Conservation (phyloP, 2,329 filamentous ascomycete species). For the Arachnomyces sp. region DNA sequence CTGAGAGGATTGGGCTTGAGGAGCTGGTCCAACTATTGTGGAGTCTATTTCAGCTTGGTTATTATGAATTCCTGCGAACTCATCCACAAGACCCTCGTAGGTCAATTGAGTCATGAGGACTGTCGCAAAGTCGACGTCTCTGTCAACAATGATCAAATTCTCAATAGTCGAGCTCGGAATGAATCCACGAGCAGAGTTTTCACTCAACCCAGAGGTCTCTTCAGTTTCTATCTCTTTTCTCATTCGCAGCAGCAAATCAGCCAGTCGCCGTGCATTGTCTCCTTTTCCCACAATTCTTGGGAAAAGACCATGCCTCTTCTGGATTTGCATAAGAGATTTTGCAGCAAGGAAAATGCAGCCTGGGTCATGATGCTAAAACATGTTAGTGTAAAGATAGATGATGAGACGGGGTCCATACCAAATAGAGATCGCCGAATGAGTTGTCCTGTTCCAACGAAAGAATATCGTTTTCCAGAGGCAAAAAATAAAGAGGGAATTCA, state of each 20-base stretch:
- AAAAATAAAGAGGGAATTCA: constrained; percentile 82
- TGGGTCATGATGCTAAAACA: constrained; percentile 65
- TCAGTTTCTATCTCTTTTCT: constrained; percentile 83
- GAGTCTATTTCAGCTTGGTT: constrained; percentile 92
- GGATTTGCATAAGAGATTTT: constrained; percentile 87
- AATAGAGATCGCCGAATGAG: constrained; percentile 77
- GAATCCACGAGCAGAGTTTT: constrained; percentile 54
- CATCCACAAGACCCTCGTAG: constrained; percentile 92
- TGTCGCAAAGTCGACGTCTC: constrained; percentile 89
- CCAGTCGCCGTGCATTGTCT: constrained; percentile 81
- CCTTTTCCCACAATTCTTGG: constrained; percentile 93
- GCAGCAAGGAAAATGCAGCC: constrained; percentile 84
- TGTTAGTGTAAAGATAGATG: constrained; percentile 17
- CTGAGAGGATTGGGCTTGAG: constrained; percentile 48
- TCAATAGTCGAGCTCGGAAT: constrained; percentile 83
- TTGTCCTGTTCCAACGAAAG: constrained; percentile 85
- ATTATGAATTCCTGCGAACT: constrained; percentile 83
- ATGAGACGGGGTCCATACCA: constrained; percentile 42
- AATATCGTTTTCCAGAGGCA: constrained; percentile 84
- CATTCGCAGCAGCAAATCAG: constrained; percentile 83
- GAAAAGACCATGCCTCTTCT: constrained; percentile 86
- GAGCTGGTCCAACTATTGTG: constrained; percentile 70
- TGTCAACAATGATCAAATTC: constrained; percentile 88
- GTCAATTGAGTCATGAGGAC: constrained; percentile 89
- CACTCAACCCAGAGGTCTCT: constrained; percentile 54